Conservation (phyloP, 1,284 basidiomycete genomes). For the Austropuccinia psidii region DNA sequence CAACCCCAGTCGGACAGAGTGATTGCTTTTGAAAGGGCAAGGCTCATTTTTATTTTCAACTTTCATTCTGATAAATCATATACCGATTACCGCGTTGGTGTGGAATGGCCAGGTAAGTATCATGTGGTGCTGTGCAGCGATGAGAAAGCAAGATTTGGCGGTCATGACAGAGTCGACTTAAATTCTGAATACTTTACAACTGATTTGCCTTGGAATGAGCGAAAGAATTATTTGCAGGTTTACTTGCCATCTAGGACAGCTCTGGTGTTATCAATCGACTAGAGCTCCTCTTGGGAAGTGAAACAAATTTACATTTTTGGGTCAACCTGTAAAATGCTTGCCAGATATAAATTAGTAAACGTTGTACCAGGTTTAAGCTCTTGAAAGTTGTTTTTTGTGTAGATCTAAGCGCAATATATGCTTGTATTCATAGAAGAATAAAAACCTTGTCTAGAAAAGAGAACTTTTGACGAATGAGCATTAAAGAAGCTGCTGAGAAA, state of each 20-base stretch:
- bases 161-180: constrained; percentile 70
- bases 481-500: no score
- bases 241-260: constrained; percentile 34
- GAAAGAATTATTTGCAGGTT: constrained; percentile 73
- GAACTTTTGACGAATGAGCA: no score
- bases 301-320: no score
- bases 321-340: no score
- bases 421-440: no score
- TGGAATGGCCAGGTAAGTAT: constrained; percentile 81
- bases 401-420: no score
- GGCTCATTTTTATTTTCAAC: constrained; percentile 91
- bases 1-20: constrained; percentile 62
- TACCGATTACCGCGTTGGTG: constrained; percentile 85
- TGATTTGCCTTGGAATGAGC: constrained; percentile 78
- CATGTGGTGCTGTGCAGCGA: constrained; percentile 72
- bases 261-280: no score
- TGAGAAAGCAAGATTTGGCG: constrained; percentile 69
- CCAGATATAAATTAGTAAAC: no score
- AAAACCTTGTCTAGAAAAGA: no score
- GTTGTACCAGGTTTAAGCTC: no score
- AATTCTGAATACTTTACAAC: constrained; percentile 69
- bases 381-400: no score
- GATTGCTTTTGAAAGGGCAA: constrained; percentile 84
- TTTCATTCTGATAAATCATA: constrained; percentile 83
- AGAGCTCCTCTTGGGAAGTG: no score